A percentile compares a stretch with the other conserved stretches of the same genome.
These are phyloP conservation scores for Ustilago nuda DNA, from an alignment of 1,284 basidiomycete species.

Conservation along the genomic window DNA sequence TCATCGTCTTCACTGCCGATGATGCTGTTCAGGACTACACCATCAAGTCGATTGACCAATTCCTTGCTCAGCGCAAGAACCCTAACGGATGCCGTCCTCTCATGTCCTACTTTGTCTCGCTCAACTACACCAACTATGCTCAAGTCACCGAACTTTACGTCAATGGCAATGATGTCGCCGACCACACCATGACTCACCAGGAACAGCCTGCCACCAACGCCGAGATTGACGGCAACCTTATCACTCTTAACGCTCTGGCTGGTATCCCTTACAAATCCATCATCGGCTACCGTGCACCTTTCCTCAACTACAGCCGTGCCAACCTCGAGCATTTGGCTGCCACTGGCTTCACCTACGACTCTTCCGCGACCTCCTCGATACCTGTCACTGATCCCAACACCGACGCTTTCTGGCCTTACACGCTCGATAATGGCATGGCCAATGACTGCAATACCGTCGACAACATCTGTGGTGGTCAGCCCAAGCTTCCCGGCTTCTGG, in stretches of 20 bases:
- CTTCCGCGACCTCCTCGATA: constrained; percentile 76
- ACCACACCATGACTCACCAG: constrained; percentile 88
- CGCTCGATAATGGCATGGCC: constrained; percentile 77
- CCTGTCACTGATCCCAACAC: constrained; percentile 78
- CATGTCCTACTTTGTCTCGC: constrained; percentile 62
- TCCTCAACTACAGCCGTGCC: constrained; percentile 76
- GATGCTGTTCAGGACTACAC: constrained; percentile 80
- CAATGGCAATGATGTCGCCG: constrained; percentile 86
- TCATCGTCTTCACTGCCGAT: constrained; percentile 67
- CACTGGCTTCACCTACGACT: constrained; percentile 79
- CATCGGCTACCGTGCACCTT: constrained; percentile 82
- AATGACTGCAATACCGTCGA: constrained; percentile 78
- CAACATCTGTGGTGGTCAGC: constrained; percentile 77
- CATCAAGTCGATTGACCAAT: constrained; percentile 78
- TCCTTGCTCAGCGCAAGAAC: constrained; percentile 81
- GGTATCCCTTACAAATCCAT: constrained; percentile 81
- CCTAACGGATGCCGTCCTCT: constrained; percentile 82
- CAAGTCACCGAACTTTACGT: constrained; percentile 84
- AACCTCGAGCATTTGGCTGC: constrained; percentile 75
- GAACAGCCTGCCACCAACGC: constrained; percentile 73
- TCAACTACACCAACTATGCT: constrained; percentile 82
- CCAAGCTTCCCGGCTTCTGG: constrained; percentile 77
- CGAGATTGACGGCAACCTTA: constrained; percentile 79
- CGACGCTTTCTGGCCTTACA: constrained; percentile 75
- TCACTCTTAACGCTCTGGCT: constrained; percentile 81